Conservation (phyloP, 2,329 filamentous ascomycete genomes). For the Nemania sp. region DNA sequence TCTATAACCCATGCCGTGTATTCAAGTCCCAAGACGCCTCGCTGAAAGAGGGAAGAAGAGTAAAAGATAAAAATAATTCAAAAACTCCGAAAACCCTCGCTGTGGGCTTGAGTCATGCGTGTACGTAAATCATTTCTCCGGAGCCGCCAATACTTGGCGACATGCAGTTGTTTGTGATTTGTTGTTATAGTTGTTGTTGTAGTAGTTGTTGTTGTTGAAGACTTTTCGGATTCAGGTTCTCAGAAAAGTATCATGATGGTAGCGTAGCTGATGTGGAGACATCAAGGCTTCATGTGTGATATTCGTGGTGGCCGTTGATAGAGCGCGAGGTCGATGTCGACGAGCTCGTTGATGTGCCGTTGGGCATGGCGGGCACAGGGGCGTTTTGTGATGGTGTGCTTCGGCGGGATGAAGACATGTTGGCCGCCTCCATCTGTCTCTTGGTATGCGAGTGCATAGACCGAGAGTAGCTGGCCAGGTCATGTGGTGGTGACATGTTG, state of each 20-base stretch:
- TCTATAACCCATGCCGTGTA: constrained; percentile 2
- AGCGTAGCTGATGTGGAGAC: neutral
- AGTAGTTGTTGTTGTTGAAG: too few relatives aligned
- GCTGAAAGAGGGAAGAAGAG: constrained; percentile 3
- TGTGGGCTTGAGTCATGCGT: constrained; percentile 1
- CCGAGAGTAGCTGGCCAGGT: constrained; percentile 53
- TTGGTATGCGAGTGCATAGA: constrained; percentile 69
- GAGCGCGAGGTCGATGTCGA: constrained; percentile 14
- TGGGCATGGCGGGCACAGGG: constrained; percentile 29
- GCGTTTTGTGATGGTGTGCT: constrained; percentile 22
- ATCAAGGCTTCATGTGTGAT: constrained; percentile 3
- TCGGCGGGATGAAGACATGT: constrained; percentile 48
- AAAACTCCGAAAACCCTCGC: neutral
- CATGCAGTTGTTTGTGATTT: neutral
- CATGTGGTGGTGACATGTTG: constrained; percentile 35
- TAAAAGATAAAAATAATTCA: neutral
- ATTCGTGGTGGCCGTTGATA: constrained; percentile 8
- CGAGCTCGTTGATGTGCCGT: constrained; percentile 31
- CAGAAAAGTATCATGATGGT: too few relatives aligned
- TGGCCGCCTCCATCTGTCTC: constrained; percentile 64
- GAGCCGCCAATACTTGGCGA: neutral
- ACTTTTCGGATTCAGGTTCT: neutral
- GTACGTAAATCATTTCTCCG: constrained; percentile 10
- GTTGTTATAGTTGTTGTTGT: neutral
- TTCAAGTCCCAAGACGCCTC: constrained; percentile 17